Conservation (phyloP, 768 basidiomycete genomes). For the Rossbeevera mucosa region DNA sequence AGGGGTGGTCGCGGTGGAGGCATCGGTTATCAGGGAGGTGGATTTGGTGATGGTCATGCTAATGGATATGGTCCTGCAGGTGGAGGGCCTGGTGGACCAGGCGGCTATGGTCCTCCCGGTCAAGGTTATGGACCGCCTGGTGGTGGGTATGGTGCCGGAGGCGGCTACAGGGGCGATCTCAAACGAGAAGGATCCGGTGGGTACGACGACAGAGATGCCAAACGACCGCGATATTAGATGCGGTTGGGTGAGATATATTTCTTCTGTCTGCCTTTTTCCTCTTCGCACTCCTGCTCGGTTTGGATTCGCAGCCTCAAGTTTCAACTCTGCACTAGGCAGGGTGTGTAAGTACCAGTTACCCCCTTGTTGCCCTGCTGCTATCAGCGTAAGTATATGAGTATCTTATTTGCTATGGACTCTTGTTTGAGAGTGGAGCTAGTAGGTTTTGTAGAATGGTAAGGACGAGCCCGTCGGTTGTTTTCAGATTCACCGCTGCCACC, state of each 20-base stretch:
- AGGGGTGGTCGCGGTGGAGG: slow-evolving; percentile 68
- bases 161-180: slow-evolving; percentile 66
- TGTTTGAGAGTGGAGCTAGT: slow-evolving; percentile 5
- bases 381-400: slow-evolving; percentile 36
- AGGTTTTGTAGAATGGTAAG: slow-evolving; percentile 6
- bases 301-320: slow-evolving; percentile 23
- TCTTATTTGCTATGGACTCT: slow-evolving; percentile 20
- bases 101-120: slow-evolving; percentile 38
- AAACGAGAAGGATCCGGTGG: slow-evolving; percentile 73
- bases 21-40: slow-evolving; percentile 63
- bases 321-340: slow-evolving; percentile 27
- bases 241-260: slow-evolving; percentile 34
- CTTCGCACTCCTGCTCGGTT: slow-evolving; percentile 20
- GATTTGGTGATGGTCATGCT: slow-evolving; percentile 49
- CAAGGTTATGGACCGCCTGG: slow-evolving; percentile 43
- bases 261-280: slow-evolving; percentile 19
- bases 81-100: slow-evolving; percentile 38
- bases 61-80: slow-evolving; percentile 54
- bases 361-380: slow-evolving; percentile 25
- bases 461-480: background rate
- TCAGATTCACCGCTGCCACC: background rate
- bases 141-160: slow-evolving; percentile 41
- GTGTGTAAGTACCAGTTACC: slow-evolving; percentile 32
- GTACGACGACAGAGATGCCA: slow-evolving; percentile 77
- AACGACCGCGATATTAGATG: slow-evolving; percentile 75